Conservation (phyloP, 345 rosid species). For the Jatropha curcas region DNA sequence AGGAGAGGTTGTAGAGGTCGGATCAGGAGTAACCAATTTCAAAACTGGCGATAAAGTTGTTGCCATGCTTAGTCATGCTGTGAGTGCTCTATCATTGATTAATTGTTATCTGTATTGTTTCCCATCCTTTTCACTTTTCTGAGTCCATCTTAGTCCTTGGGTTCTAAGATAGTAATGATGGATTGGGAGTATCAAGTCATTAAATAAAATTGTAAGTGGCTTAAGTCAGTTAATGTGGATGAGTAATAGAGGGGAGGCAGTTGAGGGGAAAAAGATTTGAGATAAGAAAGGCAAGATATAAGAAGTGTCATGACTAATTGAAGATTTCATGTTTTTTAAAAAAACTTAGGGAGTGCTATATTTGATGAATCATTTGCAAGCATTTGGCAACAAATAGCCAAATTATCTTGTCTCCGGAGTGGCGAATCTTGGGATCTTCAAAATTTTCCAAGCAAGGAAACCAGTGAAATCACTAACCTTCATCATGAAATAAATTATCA, state of each 20-base stretch:
- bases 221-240: too few species aligned
- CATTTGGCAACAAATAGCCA: background rate
- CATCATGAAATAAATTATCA: too few species aligned
- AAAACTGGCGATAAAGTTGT: conserved; percentile 83
- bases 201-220: too few species aligned
- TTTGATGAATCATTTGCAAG: too few species aligned
- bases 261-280: background rate
- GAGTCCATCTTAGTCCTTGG: background rate
- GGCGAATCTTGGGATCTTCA: background rate
- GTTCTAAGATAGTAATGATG: background rate
- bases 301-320: background rate
- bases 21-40: conserved; percentile 56
- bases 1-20: conserved; percentile 74
- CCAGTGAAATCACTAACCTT: too few species aligned
- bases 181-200: too few species aligned
- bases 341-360: too few species aligned
- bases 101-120: background rate
- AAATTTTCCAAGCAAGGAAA: too few species aligned
- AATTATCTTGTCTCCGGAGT: background rate
- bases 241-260: too few species aligned
- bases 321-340: too few species aligned
- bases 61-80: conserved; percentile 43
- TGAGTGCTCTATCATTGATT: conserved; percentile 30
- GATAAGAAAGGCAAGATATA: background rate
- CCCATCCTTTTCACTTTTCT: background rate